Base-by-base conservation (phyloP, 2,329 filamentous ascomycete genomes). In the Cercospora zeae-maydis region DNA sequence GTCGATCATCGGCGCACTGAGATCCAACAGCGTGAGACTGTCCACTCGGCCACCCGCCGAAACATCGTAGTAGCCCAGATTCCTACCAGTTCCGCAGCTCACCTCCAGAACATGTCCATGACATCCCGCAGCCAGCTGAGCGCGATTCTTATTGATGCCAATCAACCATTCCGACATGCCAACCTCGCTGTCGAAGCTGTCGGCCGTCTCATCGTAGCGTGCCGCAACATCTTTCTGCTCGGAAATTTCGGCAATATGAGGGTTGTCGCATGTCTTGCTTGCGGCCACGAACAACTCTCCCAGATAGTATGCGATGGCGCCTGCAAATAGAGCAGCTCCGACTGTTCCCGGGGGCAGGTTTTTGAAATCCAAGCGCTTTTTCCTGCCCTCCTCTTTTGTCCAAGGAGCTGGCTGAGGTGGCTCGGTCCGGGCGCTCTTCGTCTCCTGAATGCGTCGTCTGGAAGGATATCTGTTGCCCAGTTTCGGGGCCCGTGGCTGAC, bases 1-100 rank as follows among this genome's bases (percentile, higher is more conserved):
- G 21, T 77, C 78, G 30, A 83, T 71, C 81, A 83, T 83, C 42
- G 75, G 75, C 62, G 73, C 73, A 66, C 80, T 82, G 51, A 78
- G 72, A 67, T 83, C 81, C 62, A 82, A 74, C 62, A 82, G 69
- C 11, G 79, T 81, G 59, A 82, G 70, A 6, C 79, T 80, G 39
- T 77, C 73, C 55, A 77, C 67, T n/a, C 65, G 60, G 10, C 66
- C 70, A 9, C 65, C 62, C 13, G 58, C 57, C 13, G 63, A 65
- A 3, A 63, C 60, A 31, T 76, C 68, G 49, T 80, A 83, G 72
- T 79, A 82, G 11, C 75, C 71, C 64, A 79, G 72, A 63, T 82
- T 82, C 65, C 81, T 74, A 14, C 80, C 81, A 0, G 81, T 82
- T 6, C 81, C 81, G 51, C 79, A 81, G 19, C 78, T 78, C 13